Percentiles rank a stretch among this genome's conserved stretches.
These are phyloP conservation scores for Pichia inconspicua DNA, from an alignment of 1,139 yeast genomes.

Conservation along the genomic window DNA sequence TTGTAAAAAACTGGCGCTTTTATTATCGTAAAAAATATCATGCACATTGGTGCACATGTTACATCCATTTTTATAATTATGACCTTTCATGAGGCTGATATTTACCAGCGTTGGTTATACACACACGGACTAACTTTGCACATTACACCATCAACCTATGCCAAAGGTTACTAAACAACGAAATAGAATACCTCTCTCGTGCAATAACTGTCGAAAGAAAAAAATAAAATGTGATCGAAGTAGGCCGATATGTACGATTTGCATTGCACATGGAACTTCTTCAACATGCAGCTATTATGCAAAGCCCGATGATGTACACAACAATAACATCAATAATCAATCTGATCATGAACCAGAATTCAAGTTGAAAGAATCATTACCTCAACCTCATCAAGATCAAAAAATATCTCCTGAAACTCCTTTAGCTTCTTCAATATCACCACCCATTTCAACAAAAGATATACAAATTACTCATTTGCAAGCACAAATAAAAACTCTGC, in stretches of 20 bases:
- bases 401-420: background rate
- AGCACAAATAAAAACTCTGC: background rate
- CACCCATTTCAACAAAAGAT: background rate
- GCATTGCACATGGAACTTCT: slow-evolving; percentile 6
- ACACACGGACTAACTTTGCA: background rate
- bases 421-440: background rate
- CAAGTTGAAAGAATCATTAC: background rate
- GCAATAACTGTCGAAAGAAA: slow-evolving; percentile 7
- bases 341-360: background rate
- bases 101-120: no score
- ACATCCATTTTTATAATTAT: no score
- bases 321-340: background rate
- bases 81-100: background rate
- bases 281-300: slow-evolving; percentile 2
- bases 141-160: background rate
- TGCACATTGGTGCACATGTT: no score
- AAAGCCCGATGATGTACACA: background rate
- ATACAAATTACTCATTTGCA: background rate
- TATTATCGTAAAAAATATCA: no score
- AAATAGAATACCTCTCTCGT: slow-evolving; percentile 7
- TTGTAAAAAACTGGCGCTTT: no score
- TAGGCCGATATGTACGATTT: slow-evolving; percentile 7
- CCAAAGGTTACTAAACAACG: slow-evolving; percentile 1
- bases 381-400: background rate
- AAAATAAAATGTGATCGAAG: slow-evolving; percentile 11